A percentile compares a stretch with the other conserved stretches of the same genome.
Evolutionary conservation across 768 basidiomycete genomes (phyloP).

Genomic region (Infundibulicybe gibba): DNA sequence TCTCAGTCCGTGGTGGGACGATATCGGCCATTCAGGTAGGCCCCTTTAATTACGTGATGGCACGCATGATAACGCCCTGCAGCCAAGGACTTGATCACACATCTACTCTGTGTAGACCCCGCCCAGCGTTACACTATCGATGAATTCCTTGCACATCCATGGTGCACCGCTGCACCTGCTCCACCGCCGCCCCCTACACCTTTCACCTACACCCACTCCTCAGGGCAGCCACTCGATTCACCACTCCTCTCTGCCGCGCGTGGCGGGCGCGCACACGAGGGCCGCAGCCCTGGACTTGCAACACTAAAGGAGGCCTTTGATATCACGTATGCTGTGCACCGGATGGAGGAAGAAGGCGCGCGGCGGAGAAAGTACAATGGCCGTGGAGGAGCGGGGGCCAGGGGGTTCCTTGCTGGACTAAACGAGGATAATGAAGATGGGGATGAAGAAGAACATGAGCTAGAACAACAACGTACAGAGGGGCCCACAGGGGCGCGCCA

Average conservation of each 20-base stretch:
- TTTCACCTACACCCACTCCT: constrained; percentile 33
- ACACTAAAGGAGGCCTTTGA: constrained; percentile 98
- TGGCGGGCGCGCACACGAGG: constrained; percentile 64
- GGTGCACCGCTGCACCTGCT: constrained; percentile 75
- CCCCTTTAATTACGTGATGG: constrained; percentile 1
- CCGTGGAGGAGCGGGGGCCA: constrained; percentile 70
- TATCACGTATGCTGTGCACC: constrained; percentile 97
- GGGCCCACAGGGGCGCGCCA: constrained; percentile 7
- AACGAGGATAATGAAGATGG: constrained; percentile 92
- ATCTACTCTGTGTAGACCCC: constrained; percentile 94
- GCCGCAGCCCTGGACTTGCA: constrained; percentile 88
- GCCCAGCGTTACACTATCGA: constrained; percentile 96
- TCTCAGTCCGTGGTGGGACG: constrained; percentile 99
- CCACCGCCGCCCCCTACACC: constrained; percentile 70
- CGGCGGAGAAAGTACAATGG: constrained; percentile 79
- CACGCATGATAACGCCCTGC: constrained; percentile 2
- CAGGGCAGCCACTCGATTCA: constrained; percentile 71
- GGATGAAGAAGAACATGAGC: constrained; percentile 46
- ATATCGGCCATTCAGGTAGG: constrained; percentile 78
- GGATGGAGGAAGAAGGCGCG: constrained; percentile 98
- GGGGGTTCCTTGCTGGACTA: constrained; percentile 78
- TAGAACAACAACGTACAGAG: constrained; percentile 6
- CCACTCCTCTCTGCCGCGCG: constrained; percentile 82
- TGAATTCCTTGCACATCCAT: constrained; percentile 94
- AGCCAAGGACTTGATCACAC: constrained; percentile 96